phyloP scores from a whole-genome alignment of 2,329 filamentous ascomycete genomes.

The Aulographum hederae region DNA sequence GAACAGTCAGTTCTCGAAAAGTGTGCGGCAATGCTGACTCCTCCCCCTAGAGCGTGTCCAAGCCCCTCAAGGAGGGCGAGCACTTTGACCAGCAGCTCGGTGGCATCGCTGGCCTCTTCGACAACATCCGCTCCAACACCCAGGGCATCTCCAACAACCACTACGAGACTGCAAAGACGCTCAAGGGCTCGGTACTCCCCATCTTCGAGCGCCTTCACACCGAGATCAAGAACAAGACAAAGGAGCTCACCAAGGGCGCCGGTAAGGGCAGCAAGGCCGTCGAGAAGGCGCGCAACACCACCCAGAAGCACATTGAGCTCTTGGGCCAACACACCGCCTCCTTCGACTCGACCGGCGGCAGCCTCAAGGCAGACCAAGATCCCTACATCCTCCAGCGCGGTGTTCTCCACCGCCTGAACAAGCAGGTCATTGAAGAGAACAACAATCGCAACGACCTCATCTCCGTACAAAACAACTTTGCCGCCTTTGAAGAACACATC shows the following conservation, averaged over 20 bases:
- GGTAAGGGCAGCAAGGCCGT: slow-evolving; percentile 78
- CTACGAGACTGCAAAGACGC: slow-evolving; percentile 73
- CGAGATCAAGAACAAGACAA: slow-evolving; percentile 92
- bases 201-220: slow-evolving; percentile 81
- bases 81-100: slow-evolving; percentile 88
- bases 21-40: slow-evolving; percentile 1
- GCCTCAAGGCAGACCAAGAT: slow-evolving; percentile 55
- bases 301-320: slow-evolving; percentile 92
- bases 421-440: slow-evolving; percentile 89
- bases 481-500: slow-evolving; percentile 72
- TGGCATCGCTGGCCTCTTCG: slow-evolving; percentile 76
- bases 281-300: slow-evolving; percentile 67
- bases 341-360: slow-evolving; percentile 59
- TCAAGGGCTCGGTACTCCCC: slow-evolving; percentile 73
- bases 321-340: slow-evolving; percentile 70
- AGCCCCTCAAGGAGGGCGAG: slow-evolving; percentile 72
- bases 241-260: slow-evolving; percentile 69
- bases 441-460: slow-evolving; percentile 86
- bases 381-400: slow-evolving; percentile 76
- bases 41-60: slow-evolving; percentile 53
- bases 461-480: slow-evolving; percentile 77
- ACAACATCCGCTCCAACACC: slow-evolving; percentile 85
- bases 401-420: slow-evolving; percentile 67
- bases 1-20: slow-evolving; percentile 3
- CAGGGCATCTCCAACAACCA: slow-evolving; percentile 77